These are phyloP conservation scores for Aspergillus ochraceoroseus DNA, from an alignment of 2,329 filamentous ascomycete genomes.

Conservation along the genomic window DNA sequence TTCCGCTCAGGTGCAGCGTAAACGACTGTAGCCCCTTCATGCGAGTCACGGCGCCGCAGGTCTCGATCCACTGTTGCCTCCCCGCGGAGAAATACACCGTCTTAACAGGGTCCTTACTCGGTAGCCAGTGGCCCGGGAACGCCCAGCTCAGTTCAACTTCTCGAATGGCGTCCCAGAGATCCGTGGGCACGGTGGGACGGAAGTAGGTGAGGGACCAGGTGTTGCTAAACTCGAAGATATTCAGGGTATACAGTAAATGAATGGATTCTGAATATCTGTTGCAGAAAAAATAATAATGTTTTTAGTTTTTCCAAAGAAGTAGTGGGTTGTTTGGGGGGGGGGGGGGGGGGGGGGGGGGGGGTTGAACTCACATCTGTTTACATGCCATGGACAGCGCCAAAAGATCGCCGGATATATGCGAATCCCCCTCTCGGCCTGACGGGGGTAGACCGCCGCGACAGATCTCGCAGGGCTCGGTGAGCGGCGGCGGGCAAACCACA, in stretches of 20 bases:
- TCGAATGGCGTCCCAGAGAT: conserved; percentile 31
- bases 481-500: conserved; percentile 30
- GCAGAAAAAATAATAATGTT: conserved; percentile 1
- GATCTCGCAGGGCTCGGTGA: conserved; percentile 32
- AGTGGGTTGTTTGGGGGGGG: not conserved
- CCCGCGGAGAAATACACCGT: conserved; percentile 37
- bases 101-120: conserved; percentile 40
- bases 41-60: conserved; percentile 27
- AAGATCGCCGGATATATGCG: conserved; percentile 13
- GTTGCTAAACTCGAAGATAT: conserved; percentile 39
- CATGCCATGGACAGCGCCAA: conserved; percentile 32
- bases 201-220: conserved; percentile 40
- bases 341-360: not conserved
- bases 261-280: conserved; percentile 36
- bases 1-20: conserved; percentile 30
- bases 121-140: conserved; percentile 40
- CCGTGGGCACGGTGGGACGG: conserved; percentile 31
- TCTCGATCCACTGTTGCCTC: conserved; percentile 37
- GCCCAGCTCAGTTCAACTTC: conserved; percentile 38
- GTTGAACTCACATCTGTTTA: conserved; percentile 33
- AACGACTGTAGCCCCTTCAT: conserved; percentile 30
- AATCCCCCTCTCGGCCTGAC: conserved; percentile 23
- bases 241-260: conserved; percentile 33
- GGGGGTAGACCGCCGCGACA: conserved; percentile 31
- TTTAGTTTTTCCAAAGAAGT: not conserved